Evolutionary conservation across 169 alveolate species (phyloP).

Genomic region (Plasmodium cynomolgi): DNA sequence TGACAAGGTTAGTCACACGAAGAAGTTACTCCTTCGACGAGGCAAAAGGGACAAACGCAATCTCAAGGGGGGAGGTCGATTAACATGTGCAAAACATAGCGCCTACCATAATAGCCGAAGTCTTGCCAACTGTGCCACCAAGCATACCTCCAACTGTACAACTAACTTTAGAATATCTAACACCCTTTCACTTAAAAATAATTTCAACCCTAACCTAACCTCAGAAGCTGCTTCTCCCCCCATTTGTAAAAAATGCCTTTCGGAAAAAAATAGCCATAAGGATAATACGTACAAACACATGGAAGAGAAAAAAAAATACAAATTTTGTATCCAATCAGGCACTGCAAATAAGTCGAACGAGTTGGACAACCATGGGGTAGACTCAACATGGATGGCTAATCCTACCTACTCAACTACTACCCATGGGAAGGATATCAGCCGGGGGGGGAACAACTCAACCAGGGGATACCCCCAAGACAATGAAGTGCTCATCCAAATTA

Average conservation of each 20-base stretch:
- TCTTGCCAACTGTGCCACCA: background rate
- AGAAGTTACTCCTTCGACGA: background rate
- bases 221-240: background rate
- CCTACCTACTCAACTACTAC: background rate
- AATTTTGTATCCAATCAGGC: background rate
- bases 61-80: background rate
- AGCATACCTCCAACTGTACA: background rate
- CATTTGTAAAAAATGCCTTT: background rate
- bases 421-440: background rate
- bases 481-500: slow-evolving; percentile 5
- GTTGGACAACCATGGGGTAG: background rate
- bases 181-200: slow-evolving; percentile 3
- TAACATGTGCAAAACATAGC: background rate
- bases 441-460: background rate
- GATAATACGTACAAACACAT: background rate
- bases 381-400: background rate
- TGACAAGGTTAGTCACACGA: background rate
- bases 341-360: background rate
- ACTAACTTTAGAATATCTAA: slow-evolving; percentile 2
- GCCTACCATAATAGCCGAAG: slow-evolving; percentile 4
- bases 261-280: background rate
- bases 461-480: background rate
- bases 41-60: background rate
- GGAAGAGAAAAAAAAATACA: background rate
- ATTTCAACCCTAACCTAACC: background rate